phyloP scores from a whole-genome alignment of 2,329 filamentous ascomycete genomes.

The Metarhizium album region DNA sequence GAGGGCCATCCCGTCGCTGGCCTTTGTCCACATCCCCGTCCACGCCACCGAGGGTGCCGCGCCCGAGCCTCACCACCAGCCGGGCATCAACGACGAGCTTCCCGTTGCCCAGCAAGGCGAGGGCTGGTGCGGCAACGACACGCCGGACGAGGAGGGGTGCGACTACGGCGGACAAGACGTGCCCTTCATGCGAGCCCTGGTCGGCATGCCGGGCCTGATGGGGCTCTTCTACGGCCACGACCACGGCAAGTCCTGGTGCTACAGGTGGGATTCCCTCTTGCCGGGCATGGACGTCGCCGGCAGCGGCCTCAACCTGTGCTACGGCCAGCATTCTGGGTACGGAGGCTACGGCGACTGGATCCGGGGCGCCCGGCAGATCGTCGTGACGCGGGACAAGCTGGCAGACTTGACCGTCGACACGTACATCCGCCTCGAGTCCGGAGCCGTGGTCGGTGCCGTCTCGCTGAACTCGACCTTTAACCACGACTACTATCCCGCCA shows the following conservation, averaged over 20 bases:
- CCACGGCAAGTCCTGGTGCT: constrained; percentile 51
- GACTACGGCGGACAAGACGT: constrained; percentile 39
- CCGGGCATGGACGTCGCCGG: constrained; percentile 23
- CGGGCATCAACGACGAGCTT: constrained; percentile 34
- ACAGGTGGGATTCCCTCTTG: constrained; percentile 31
- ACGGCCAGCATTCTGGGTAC: constrained; percentile 57
- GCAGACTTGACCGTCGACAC: constrained; percentile 36
- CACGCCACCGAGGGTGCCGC: constrained; percentile 23
- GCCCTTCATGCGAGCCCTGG: constrained; percentile 52
- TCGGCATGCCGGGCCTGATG: constrained; percentile 41
- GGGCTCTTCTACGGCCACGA: constrained; percentile 55
- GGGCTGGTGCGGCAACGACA: constrained; percentile 31
- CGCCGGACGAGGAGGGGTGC: constrained; percentile 23
- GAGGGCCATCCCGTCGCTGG: constrained; percentile 31
- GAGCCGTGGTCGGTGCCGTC: constrained; percentile 34
- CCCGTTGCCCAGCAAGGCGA: constrained; percentile 29
- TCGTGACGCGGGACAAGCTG: constrained; percentile 32
- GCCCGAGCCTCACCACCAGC: constrained; percentile 25
- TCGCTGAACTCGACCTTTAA: constrained; percentile 46
- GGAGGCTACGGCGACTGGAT: constrained; percentile 58
- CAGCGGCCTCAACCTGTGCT: constrained; percentile 38
- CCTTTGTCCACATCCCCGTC: constrained; percentile 38
- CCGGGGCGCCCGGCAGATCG: constrained; percentile 47
- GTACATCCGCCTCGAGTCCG: constrained; percentile 48
- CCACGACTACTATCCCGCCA: constrained; percentile 21